These are phyloP conservation scores for Trichoderma asperelloides DNA, from an alignment of 495 filamentous ascomycete genomes.

Conservation along the genomic window DNA sequence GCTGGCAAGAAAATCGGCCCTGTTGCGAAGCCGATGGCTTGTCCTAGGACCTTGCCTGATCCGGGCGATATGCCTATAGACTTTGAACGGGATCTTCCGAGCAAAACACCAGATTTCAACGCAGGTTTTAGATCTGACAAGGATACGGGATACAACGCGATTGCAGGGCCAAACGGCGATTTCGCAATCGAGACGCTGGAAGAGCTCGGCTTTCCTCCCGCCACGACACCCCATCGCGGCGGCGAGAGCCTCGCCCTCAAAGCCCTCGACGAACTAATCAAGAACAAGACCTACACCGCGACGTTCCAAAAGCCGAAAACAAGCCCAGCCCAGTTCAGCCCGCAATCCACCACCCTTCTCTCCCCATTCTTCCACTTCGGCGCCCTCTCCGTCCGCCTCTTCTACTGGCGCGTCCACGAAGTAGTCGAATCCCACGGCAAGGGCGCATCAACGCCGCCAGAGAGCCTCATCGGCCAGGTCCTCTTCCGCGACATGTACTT, in stretches of 20 bases:
- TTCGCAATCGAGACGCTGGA: constrained; percentile 52
- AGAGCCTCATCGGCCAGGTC: constrained; percentile 56
- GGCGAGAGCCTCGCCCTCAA: constrained; percentile 52
- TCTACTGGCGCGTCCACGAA: constrained; percentile 58
- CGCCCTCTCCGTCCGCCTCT: constrained; percentile 48
- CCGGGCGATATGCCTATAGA: constrained; percentile 49
- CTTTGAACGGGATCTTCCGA: constrained; percentile 42
- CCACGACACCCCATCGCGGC: constrained; percentile 52
- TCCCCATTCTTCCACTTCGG: constrained; percentile 68
- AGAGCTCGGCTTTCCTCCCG: constrained; percentile 51
- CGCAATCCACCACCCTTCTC: constrained; percentile 58
- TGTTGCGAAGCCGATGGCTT: constrained; percentile 45
- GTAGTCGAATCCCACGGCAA: constrained; percentile 42
- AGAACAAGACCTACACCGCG: constrained; percentile 52
- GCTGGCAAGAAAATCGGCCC: constrained; percentile 38
- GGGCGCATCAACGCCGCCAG: constrained; percentile 43
- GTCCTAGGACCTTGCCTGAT: constrained; percentile 47
- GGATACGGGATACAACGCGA: constrained; percentile 45
- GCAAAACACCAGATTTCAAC: constrained; percentile 46
- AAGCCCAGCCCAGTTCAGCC: constrained; percentile 58
- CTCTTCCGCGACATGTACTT: constrained; percentile 75
- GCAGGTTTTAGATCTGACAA: constrained; percentile 29
- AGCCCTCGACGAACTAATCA: constrained; percentile 40
- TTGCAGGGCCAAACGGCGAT: constrained; percentile 53
- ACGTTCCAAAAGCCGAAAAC: constrained; percentile 64